Evolutionary conservation across 257 asterid species (phyloP).

Genomic region (Solanum pennellii): DNA sequence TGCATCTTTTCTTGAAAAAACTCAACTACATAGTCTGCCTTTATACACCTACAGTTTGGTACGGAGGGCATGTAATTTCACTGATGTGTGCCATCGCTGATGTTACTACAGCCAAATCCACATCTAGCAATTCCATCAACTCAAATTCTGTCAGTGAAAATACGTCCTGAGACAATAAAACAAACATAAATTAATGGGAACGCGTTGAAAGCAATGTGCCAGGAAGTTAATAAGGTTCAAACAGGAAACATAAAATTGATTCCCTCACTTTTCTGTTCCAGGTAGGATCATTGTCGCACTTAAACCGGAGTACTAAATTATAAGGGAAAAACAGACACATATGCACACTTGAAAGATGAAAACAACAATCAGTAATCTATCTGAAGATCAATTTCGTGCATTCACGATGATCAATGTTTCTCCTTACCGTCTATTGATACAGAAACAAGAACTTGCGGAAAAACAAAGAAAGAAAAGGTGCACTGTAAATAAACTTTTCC

Average conservation of each 20-base stretch:
- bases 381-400: neutral
- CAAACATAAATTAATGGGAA: neutral
- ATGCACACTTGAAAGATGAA: neutral
- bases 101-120: conserved; percentile 57
- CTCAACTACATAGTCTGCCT: neutral
- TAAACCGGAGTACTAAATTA: neutral
- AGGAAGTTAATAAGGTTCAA: neutral
- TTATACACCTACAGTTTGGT: conserved; percentile 45
- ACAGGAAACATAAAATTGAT: neutral
- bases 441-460: neutral
- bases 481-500: neutral
- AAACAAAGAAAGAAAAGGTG: neutral
- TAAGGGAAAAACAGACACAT: neutral
- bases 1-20: neutral
- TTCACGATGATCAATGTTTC: neutral
- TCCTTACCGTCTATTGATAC: neutral
- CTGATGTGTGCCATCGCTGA: conserved; percentile 54
- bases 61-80: conserved; percentile 66
- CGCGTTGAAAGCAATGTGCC: neutral
- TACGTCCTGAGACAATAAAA: conserved; percentile 46
- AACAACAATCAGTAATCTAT: neutral
- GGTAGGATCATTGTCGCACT: neutral
- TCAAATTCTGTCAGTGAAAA: conserved; percentile 64
- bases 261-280: neutral
- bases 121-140: conserved; percentile 80